These are phyloP conservation scores for Ogataea nonfermentans DNA, from an alignment of 805 yeast species.

Conservation along the genomic window DNA sequence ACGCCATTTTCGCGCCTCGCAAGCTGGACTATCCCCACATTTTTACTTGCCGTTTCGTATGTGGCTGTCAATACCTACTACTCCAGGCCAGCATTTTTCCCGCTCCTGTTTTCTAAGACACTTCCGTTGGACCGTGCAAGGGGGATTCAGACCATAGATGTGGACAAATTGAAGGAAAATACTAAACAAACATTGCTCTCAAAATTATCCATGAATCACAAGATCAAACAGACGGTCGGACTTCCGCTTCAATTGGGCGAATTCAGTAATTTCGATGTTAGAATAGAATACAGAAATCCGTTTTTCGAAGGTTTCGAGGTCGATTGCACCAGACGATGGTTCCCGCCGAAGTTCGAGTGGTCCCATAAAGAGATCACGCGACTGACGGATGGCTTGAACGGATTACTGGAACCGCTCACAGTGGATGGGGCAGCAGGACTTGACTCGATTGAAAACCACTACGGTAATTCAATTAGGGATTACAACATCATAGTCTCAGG, in stretches of 20 bases:
- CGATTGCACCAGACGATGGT: constrained; percentile 31
- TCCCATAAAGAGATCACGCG: constrained; percentile 26
- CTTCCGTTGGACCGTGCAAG: constrained; percentile 27
- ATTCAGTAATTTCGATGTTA: constrained; percentile 30
- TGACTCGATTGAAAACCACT: constrained; percentile 26
- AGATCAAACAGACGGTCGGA: constrained; percentile 30
- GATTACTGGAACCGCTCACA: constrained; percentile 33
- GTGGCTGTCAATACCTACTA: constrained; percentile 30
- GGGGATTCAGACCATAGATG: constrained; percentile 29
- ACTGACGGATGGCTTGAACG: constrained; percentile 29
- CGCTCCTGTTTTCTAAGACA: constrained; percentile 29
- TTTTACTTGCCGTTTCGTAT: constrained; percentile 26
- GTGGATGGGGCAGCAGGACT: constrained; percentile 20
- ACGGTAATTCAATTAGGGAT: constrained; percentile 23
- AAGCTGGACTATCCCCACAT: constrained; percentile 23
- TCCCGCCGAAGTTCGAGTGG: constrained; percentile 25
- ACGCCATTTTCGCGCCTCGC: constrained; percentile 23
- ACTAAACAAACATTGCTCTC: constrained; percentile 27
- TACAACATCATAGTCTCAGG: constrained; percentile 34
- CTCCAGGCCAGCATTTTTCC: constrained; percentile 33
- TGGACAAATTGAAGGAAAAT: constrained; percentile 27
- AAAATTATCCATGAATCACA: constrained; percentile 32
- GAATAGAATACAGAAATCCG: constrained; percentile 29
- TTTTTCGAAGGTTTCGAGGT: constrained; percentile 34
- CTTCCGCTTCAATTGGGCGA: constrained; percentile 33